A percentile compares a stretch with the other conserved stretches of the same genome.
phyloP scores from a whole-genome alignment of 2,329 filamentous ascomycete genomes.

The Diaporthe sp. region DNA sequence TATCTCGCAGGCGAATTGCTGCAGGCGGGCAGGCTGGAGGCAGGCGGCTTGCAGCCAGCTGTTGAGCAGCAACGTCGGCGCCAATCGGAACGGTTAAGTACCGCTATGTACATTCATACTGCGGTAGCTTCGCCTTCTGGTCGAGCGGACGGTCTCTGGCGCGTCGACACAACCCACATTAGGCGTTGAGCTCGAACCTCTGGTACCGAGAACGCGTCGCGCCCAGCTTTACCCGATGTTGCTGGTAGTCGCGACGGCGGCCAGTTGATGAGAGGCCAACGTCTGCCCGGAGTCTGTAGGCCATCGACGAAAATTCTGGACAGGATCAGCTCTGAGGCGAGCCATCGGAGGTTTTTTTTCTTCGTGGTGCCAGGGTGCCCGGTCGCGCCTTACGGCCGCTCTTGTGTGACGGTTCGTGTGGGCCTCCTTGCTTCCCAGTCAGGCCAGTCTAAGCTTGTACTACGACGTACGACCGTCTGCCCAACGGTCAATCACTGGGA shows the following conservation, averaged over 20 bases:
- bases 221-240: conserved; percentile 1
- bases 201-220: conserved; percentile 21
- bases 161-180: conserved; percentile 5
- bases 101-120: background rate
- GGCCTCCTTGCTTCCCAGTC: background rate
- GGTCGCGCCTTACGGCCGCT: conserved; percentile 12
- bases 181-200: conserved; percentile 8
- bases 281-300: background rate
- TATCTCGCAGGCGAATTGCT: conserved; percentile 26
- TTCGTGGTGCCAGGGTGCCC: background rate
- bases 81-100: conserved; percentile 1
- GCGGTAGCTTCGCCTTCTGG: background rate
- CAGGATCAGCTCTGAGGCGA: conserved; percentile 6
- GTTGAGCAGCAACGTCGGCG: background rate
- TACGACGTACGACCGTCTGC: background rate
- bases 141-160: background rate
- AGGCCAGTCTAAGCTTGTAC: background rate
- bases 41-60: conserved; percentile 20
- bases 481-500: background rate
- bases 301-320: background rate
- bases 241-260: background rate
- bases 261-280: background rate
- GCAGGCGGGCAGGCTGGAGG: conserved; percentile 10
- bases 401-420: conserved; percentile 13
- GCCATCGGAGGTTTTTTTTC: conserved; percentile 7